phyloP scores from a whole-genome alignment of 2,329 filamentous ascomycete genomes.

The Scolecobasidium constrictum region DNA sequence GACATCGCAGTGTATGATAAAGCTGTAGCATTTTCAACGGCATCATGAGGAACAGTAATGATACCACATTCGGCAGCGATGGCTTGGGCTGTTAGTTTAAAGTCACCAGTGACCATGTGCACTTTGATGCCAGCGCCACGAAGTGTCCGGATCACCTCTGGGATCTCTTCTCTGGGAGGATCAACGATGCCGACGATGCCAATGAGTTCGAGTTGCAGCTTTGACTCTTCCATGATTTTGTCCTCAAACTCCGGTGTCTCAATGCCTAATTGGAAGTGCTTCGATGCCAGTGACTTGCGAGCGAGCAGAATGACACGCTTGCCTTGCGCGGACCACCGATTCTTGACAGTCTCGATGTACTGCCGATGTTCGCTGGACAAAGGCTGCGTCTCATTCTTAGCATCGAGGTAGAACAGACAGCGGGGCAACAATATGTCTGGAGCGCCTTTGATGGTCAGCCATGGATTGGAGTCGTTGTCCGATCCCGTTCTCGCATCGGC shows the following conservation, averaged over 20 bases:
- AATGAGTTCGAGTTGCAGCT: constrained; percentile 38
- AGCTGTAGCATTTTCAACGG: constrained; percentile 42
- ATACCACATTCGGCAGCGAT: constrained; percentile 66
- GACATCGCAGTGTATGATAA: constrained; percentile 61
- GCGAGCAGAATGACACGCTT: constrained; percentile 58
- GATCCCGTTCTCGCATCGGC: constrained; percentile 20
- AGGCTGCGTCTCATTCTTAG: constrained; percentile 41
- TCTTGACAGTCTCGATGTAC: constrained; percentile 49
- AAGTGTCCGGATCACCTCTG: constrained; percentile 48
- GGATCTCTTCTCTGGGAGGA: constrained; percentile 49
- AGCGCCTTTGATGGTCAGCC: constrained; percentile 66
- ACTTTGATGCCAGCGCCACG: constrained; percentile 62
- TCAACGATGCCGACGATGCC: constrained; percentile 50
- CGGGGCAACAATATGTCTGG: constrained; percentile 61
- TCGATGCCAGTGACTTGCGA: constrained; percentile 39
- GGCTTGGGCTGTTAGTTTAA: constrained; percentile 61
- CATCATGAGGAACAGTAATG: constrained; percentile 39
- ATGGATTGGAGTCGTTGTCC: not conserved
- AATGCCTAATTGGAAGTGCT: constrained; percentile 29
- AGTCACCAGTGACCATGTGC: constrained; percentile 76
- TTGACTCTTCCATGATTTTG: constrained; percentile 44
- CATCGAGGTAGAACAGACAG: constrained; percentile 46
- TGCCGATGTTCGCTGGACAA: constrained; percentile 37
- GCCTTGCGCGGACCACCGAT: constrained; percentile 57
- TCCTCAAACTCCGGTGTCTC: constrained; percentile 44